Conservation (phyloP, 208 protist genomes). For the Leishmania major region DNA sequence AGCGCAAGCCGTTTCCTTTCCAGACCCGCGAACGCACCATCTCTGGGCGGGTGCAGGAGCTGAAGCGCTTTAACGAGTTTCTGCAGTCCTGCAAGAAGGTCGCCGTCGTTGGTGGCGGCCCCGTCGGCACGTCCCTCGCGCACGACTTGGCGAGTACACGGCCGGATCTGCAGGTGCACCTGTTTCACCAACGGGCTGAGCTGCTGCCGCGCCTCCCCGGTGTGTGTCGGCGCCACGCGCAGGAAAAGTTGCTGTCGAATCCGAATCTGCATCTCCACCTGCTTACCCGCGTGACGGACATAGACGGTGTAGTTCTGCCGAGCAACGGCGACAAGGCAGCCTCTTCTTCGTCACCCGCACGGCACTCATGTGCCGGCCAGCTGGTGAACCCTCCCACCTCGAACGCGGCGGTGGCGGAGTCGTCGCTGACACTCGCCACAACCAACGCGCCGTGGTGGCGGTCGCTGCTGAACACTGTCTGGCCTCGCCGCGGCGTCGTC, state of each 20-base stretch:
- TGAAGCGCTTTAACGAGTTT: constrained; percentile 78
- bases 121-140: constrained; percentile 74
- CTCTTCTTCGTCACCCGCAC: neutral
- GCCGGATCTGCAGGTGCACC: constrained; percentile 71
- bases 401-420: neutral
- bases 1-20: constrained; percentile 84
- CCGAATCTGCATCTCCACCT: constrained; percentile 63
- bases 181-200: constrained; percentile 69
- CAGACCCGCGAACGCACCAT: constrained; percentile 68
- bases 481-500: constrained; percentile 19
- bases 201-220: constrained; percentile 69
- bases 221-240: constrained; percentile 62
- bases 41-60: constrained; percentile 74
- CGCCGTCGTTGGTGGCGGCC: constrained; percentile 83
- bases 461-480: constrained; percentile 18
- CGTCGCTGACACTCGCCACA: neutral
- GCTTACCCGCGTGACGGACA: constrained; percentile 53
- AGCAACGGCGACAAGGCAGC: neutral
- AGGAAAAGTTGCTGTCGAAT: constrained; percentile 48
- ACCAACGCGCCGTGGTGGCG: constrained; percentile 19
- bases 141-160: constrained; percentile 60
- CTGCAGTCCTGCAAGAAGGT: constrained; percentile 75
- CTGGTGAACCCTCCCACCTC: constrained; percentile 15
- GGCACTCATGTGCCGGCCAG: neutral
- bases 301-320: constrained; percentile 26